A percentile compares a stretch with the other conserved stretches of the same genome.
Evolutionary conservation across 108 stramenopile genomes (phyloP).

Genomic region (Stephanodiscus triporus): DNA sequence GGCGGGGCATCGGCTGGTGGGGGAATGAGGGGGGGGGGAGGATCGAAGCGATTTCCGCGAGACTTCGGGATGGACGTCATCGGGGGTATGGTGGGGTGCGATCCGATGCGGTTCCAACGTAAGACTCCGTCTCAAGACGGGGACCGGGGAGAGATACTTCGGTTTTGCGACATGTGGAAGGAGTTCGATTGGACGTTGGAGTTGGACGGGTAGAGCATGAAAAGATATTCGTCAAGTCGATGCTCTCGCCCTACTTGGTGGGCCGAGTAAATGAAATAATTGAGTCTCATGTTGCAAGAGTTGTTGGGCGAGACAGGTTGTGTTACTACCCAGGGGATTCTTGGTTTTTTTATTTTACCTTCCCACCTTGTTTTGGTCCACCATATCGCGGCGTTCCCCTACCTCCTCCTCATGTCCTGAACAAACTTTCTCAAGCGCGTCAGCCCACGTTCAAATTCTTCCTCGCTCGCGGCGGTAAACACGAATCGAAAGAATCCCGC

Average conservation of each 20-base stretch:
- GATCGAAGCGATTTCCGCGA: constrained; percentile 48
- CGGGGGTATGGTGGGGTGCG: constrained; percentile 77
- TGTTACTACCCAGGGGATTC: too few species aligned
- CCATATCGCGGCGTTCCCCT: too few species aligned
- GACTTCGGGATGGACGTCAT: constrained; percentile 83
- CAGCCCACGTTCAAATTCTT: constrained; percentile 77
- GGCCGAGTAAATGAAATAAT: too few species aligned
- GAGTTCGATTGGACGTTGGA: constrained; percentile 55
- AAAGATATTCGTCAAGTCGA: too few species aligned
- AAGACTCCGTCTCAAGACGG: constrained; percentile 45
- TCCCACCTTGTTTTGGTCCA: too few species aligned
- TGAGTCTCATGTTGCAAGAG: too few species aligned
- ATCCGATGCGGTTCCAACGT: constrained; percentile 74
- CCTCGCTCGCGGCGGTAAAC: constrained; percentile 81
- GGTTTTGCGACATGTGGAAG: constrained; percentile 71
- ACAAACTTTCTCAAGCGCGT: constrained; percentile 67
- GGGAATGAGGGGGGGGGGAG: constrained; percentile 22
- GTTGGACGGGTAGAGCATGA: constrained; percentile 32
- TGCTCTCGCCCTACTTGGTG: too few species aligned
- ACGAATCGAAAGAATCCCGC: constrained; percentile 90
- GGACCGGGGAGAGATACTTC: constrained; percentile 52
- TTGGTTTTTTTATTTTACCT: too few species aligned
- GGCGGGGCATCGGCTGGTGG: constrained; percentile 13
- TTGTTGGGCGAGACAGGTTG: too few species aligned
- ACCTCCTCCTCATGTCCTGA: constrained; percentile 31